Percentiles rank a stretch among this genome's conserved stretches.
phyloP scores from a whole-genome alignment of 2,329 filamentous ascomycete genomes.

The Beauveria bassiana region DNA sequence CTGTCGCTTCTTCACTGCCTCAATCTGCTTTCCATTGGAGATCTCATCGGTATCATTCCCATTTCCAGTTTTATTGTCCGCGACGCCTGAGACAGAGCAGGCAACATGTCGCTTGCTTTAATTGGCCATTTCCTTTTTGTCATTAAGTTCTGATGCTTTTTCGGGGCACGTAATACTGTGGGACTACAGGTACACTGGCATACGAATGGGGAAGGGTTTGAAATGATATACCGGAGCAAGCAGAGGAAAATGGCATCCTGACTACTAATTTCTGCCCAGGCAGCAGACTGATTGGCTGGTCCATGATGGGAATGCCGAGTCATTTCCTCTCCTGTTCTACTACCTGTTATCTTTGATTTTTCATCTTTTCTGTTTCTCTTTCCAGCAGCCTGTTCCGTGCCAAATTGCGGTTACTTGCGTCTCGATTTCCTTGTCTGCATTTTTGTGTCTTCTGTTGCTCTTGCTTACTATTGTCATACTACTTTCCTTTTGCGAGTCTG shows the following conservation, averaged over 20 bases:
- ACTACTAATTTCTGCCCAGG: slow-evolving; percentile 36
- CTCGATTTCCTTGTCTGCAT: slow-evolving; percentile 9
- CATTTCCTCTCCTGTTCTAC: slow-evolving; percentile 17
- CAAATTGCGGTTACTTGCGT: slow-evolving; percentile 15
- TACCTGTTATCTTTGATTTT: slow-evolving; percentile 30
- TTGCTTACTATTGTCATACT: slow-evolving; percentile 16
- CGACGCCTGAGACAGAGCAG: slow-evolving; percentile 31
- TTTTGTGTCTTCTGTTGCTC: slow-evolving; percentile 8
- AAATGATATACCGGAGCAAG: slow-evolving; percentile 14
- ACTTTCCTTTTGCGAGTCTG: slow-evolving; percentile 19
- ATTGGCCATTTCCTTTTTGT: slow-evolving; percentile 10
- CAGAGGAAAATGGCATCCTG: slow-evolving; percentile 23
- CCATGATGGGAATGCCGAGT: slow-evolving; percentile 37
- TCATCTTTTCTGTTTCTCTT: slow-evolving; percentile 26
- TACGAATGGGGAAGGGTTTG: slow-evolving; percentile 10
- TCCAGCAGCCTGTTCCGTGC: slow-evolving; percentile 30
- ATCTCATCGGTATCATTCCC: slow-evolving; percentile 20
- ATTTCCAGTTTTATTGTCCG: slow-evolving; percentile 23
- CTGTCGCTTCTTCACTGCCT: slow-evolving; percentile 8
- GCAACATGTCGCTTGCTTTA: slow-evolving; percentile 12
- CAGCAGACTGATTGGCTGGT: slow-evolving; percentile 41
- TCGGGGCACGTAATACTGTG: slow-evolving; percentile 13
- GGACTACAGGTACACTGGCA: slow-evolving; percentile 11
- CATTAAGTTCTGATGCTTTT: slow-evolving; percentile 13
- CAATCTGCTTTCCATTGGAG: slow-evolving; percentile 12